Base-by-base conservation (phyloP, 441 rosid genomes). In the Viola pubescens region DNA sequence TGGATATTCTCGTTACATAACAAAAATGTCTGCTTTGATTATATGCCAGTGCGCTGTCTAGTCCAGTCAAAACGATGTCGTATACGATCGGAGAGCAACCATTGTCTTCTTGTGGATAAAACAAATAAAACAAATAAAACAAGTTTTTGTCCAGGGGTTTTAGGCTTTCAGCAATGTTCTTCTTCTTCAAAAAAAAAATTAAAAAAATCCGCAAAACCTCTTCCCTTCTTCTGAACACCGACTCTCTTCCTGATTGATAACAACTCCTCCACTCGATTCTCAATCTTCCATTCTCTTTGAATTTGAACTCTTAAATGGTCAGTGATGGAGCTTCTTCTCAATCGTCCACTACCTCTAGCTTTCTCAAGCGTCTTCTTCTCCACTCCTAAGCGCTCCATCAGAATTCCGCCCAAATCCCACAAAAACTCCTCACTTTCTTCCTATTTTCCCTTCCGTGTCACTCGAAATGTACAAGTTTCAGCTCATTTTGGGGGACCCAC, bases 401-500 rank as follows among this genome's bases (percentile, higher is more conserved):
- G 41, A 60, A 16, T 65, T 60, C 66, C 64, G 0, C 60, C 44
- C 66, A 68, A 62, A 51, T 68, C 70, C 66, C 49, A 1, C n/a
- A 38, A 9, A 50, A 3, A 12, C 13, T 59, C 79, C 40, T 59
- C 74, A 52, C 41, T 62, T 48, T 71, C 80, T 0, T 45, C 38
- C 64, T 48, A 43, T 62, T 59, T 69, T 34, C 44, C 67, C 37
- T 56, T 59, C 49, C 65, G 67, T 44, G 41, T 34, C 13, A 7
- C 67, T 42, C 54, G 39, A 56, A 45, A n/a, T 49, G 66, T 68
- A 45, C 75, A 48, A 38, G 76, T 82, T 64, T 89, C 87, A 3
- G 85, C 89, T 59, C 87, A 70, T 52, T 82, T 84, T 53, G 77
- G 85, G 38, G 73, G 83, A 49, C 68, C 76, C 40, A 68, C 77